These are phyloP conservation scores for Puccinellia tenuiflora DNA, from an alignment of 176 grass and related monocot genomes.

Conservation along the genomic window DNA sequence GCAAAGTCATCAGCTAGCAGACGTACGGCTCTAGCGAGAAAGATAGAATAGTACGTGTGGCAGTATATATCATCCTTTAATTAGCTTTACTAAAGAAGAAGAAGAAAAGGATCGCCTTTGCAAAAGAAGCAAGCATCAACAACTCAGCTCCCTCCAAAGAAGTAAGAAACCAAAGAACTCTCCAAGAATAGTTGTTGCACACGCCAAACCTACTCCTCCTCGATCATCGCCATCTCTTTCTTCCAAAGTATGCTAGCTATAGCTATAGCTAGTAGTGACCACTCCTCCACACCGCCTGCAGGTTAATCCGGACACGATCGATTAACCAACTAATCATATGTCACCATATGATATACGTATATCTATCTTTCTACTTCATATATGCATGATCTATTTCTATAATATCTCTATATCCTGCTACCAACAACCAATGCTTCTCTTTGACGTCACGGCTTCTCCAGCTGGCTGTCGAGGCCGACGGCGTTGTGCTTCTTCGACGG, in stretches of 20 bases:
- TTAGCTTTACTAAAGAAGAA: conserved; percentile 6
- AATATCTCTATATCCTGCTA: not conserved
- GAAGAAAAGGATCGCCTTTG: not conserved
- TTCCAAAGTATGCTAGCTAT: not conserved
- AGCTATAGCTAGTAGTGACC: not conserved
- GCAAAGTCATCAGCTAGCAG: not conserved
- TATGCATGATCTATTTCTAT: not conserved
- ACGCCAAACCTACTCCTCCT: conserved; percentile 1
- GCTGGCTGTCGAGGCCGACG: conserved; percentile 52
- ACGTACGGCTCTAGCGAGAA: not conserved
- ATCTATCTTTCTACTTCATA: too few relatives aligned
- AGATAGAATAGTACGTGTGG: not conserved
- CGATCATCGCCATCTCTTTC: not conserved
- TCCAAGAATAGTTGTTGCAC: conserved; percentile 10
- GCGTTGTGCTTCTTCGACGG: conserved; percentile 85
- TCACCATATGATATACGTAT: not conserved
- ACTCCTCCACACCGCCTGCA: not conserved
- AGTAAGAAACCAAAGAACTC: conserved; percentile 13
- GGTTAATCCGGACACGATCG: not conserved
- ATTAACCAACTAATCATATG: not conserved
- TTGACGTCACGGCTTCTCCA: conserved; percentile 19
- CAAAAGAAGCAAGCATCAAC: conserved; percentile 9
- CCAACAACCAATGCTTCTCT: not conserved
- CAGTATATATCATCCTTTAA: conserved; percentile 4
- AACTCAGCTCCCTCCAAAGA: conserved; percentile 6